These are phyloP conservation scores for Fusarium domesticum DNA, from an alignment of 2,329 filamentous ascomycete genomes.

Conservation along the genomic window DNA sequence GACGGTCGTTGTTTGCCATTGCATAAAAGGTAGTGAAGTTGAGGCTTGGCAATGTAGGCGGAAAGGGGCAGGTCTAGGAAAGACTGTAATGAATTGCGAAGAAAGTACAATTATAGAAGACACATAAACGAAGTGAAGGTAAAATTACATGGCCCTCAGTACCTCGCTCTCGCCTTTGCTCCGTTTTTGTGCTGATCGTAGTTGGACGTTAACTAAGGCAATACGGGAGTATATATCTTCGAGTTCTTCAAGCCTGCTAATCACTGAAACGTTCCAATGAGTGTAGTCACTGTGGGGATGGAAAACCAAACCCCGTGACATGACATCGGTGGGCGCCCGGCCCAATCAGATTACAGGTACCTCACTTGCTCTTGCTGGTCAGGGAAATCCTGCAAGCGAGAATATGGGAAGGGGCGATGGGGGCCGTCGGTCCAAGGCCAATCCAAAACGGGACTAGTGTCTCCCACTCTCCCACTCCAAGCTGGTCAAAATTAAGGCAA, in stretches of 20 bases:
- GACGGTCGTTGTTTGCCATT: slow-evolving; percentile 20
- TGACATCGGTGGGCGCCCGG: slow-evolving; percentile 10
- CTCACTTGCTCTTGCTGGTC: slow-evolving; percentile 11
- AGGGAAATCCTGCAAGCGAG: slow-evolving; percentile 24
- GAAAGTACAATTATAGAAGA: slow-evolving; percentile 10
- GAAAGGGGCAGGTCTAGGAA: neutral
- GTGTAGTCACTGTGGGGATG: slow-evolving; percentile 10
- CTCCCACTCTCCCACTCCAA: slow-evolving; percentile 43
- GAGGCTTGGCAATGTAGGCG: neutral
- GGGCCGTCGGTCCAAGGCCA: slow-evolving; percentile 13
- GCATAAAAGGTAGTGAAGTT: neutral
- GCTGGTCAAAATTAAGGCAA: slow-evolving; percentile 44
- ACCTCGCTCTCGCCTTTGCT: neutral
- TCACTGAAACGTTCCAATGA: neutral
- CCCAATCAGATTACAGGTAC: slow-evolving; percentile 1
- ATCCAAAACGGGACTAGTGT: slow-evolving; percentile 34
- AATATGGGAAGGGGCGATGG: slow-evolving; percentile 15
- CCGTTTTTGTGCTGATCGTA: neutral
- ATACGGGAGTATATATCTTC: neutral
- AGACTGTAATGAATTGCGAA: neutral
- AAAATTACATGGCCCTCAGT: slow-evolving; percentile 22
- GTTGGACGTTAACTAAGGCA: neutral
- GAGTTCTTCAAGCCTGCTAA: neutral
- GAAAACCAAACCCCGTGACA: slow-evolving; percentile 21
- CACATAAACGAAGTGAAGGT: neutral